Conservation (phyloP, 371 early-diverging fungal species). For the Apophysomyces trapeziformis region DNA sequence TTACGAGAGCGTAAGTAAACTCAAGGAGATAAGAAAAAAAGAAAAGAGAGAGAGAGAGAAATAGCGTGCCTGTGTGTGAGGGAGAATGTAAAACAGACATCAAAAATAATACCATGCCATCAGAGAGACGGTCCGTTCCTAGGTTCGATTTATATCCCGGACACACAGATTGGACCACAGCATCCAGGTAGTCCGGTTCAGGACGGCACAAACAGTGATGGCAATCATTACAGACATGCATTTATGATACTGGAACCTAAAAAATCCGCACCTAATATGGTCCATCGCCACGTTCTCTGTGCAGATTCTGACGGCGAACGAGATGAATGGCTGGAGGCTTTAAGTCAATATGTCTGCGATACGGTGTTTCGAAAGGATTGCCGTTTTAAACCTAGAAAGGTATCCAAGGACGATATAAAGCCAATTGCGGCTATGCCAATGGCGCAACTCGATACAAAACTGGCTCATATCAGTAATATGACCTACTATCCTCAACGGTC, state of each 20-base stretch:
- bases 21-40: background rate
- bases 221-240: conserved; percentile 70
- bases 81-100: too few species aligned
- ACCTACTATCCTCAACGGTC: conserved; percentile 28
- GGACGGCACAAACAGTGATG: conserved; percentile 34
- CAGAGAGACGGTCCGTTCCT: conserved; percentile 62
- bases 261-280: conserved; percentile 60
- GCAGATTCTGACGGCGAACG: conserved; percentile 87
- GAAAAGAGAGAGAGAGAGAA: background rate
- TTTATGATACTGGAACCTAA: conserved; percentile 79
- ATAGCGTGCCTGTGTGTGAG: too few species aligned
- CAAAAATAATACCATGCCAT: background rate
- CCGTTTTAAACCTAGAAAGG: conserved; percentile 12
- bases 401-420: conserved; percentile 28
- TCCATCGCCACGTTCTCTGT: conserved; percentile 78
- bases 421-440: conserved; percentile 21
- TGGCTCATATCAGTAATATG: conserved; percentile 3
- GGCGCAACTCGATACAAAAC: conserved; percentile 13
- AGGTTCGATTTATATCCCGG: conserved; percentile 55
- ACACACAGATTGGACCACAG: conserved; percentile 62
- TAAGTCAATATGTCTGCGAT: conserved; percentile 51
- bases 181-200: conserved; percentile 23
- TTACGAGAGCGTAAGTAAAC: conserved; percentile 61
- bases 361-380: conserved; percentile 15
- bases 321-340: conserved; percentile 83